Evolutionary conservation across 225 moss, liverwort and hornwort genomes (phyloP).

Genomic region (Thuidium tamariscinum): DNA sequence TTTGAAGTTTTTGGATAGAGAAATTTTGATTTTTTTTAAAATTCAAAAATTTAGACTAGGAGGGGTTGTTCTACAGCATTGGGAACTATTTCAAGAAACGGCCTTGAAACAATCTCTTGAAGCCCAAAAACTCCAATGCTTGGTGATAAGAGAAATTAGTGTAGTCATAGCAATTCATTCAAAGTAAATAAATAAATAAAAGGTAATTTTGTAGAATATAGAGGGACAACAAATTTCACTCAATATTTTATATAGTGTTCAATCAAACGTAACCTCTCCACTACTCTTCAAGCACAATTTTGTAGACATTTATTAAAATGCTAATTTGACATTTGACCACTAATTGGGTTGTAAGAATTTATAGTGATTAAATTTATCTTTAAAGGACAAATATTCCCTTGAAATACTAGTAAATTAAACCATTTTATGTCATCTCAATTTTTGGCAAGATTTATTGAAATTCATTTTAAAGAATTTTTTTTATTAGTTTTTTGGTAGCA

Average conservation of each 20-base stretch:
- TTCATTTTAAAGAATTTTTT: too few species aligned
- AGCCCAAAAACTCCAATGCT: too few species aligned
- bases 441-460: neutral
- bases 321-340: neutral
- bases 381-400: fast-evolving
- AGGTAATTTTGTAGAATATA: neutral
- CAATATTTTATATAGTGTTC: too few species aligned
- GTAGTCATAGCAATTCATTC: neutral
- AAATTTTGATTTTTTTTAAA: too few species aligned
- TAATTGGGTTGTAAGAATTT: neutral
- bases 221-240: neutral
- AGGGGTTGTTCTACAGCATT: too few species aligned
- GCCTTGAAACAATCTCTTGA: too few species aligned
- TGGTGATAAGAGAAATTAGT: neutral
- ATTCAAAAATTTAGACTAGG: too few species aligned
- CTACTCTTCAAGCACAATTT: fast-evolving
- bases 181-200: neutral
- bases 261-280: neutral
- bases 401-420: neutral
- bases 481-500: fast-evolving
- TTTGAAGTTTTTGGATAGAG: too few species aligned
- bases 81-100: too few species aligned
- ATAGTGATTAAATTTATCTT: fast-evolving
- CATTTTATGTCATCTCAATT: neutral
- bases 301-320: neutral